A percentile compares a stretch with the other conserved stretches of the same genome.
Conservation (phyloP, 768 basidiomycete species). For the Mycena amicta region DNA sequence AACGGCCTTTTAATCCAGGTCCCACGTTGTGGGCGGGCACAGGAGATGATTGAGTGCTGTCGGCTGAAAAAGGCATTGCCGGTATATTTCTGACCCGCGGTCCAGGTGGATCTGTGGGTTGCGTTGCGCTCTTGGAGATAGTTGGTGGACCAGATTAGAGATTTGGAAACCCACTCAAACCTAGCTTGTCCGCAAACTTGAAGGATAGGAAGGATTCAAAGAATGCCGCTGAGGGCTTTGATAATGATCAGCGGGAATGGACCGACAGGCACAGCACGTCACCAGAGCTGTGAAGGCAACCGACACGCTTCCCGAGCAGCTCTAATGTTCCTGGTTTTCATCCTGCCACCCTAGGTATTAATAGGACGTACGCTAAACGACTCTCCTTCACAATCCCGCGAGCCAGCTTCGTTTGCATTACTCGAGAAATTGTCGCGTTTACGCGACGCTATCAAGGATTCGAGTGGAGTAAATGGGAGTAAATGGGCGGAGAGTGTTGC, state of each 20-base stretch:
- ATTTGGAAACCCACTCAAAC: background rate
- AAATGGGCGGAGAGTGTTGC: no score
- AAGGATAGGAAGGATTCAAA: background rate
- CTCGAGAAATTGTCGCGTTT: no score
- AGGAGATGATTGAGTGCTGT: conserved; percentile 3
- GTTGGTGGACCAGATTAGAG: background rate
- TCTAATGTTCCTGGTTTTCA: no score
- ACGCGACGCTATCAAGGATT: no score
- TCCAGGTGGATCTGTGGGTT: background rate
- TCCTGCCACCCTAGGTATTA: no score
- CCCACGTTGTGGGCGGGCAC: background rate
- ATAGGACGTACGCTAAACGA: no score
- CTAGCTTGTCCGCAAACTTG: background rate
- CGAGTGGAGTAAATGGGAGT: no score
- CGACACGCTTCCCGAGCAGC: no score
- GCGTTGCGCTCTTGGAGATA: background rate
- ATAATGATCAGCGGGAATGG: conserved; percentile 1
- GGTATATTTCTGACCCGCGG: background rate
- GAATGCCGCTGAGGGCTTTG: conserved; percentile 11
- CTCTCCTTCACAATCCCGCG: no score
- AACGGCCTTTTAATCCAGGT: background rate
- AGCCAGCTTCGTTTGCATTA: no score
- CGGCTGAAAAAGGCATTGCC: background rate
- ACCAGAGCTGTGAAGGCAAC: no score
- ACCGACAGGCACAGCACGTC: background rate